phyloP scores from a whole-genome alignment of 2,329 filamentous ascomycete genomes.

The Talaromyces sp. region DNA sequence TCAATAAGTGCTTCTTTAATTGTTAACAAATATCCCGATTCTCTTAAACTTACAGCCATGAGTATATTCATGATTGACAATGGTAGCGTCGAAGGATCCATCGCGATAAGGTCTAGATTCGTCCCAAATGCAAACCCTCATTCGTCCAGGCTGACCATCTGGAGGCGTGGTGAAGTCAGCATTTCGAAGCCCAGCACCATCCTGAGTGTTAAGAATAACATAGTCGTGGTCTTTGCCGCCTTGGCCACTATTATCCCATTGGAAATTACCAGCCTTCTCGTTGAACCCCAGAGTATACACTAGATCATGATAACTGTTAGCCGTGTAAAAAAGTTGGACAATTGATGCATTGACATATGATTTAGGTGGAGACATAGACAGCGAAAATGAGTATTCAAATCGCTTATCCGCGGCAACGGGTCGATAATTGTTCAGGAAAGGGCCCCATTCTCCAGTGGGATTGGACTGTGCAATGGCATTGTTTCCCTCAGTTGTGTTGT shows the following conservation, averaged over 20 bases:
- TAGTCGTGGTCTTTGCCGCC: not conserved
- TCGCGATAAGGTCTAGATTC: not conserved
- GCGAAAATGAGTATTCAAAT: not conserved
- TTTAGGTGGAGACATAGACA: not conserved
- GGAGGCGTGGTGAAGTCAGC: not conserved
- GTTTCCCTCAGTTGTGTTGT: not conserved
- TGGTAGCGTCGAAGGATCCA: not conserved
- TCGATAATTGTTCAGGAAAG: not conserved
- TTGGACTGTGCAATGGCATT: not conserved
- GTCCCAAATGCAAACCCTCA: not conserved
- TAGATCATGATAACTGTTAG: not conserved
- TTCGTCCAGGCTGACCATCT: not conserved
- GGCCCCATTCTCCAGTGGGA: not conserved
- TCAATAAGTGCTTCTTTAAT: no score
- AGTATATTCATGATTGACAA: not conserved
- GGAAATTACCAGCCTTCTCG: not conserved
- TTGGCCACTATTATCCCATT: constrained; percentile 1
- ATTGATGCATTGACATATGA: constrained; percentile 1
- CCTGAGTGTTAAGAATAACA: not conserved
- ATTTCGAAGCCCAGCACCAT: not conserved
- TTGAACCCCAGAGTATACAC: not conserved
- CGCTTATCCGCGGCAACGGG: not conserved
- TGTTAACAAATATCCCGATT: no score
- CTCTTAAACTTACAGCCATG: constrained; percentile 3
- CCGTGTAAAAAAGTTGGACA: not conserved